Percentiles rank a stretch among this genome's conserved stretches.
Evolutionary conservation across 257 asterid species (phyloP).

Genomic region (Verbascum thapsus): DNA sequence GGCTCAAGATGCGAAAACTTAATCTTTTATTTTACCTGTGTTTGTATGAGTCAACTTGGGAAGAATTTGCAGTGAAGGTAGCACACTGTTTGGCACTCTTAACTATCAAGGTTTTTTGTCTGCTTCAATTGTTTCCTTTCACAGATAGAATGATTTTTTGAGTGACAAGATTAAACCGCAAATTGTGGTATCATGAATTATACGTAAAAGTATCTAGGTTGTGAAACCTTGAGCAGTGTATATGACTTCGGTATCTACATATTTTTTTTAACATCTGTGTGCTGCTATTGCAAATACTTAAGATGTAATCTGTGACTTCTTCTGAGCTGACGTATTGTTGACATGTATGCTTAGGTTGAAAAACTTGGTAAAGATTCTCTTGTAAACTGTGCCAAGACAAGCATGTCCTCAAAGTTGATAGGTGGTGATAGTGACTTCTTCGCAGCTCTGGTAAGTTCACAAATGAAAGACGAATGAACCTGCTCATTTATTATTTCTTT

Average conservation of each 20-base stretch:
- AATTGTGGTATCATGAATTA: slow-evolving; percentile 3
- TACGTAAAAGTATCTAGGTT: slow-evolving; percentile 1
- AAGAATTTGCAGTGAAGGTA: neutral
- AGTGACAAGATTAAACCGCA: neutral
- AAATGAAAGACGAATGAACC: neutral
- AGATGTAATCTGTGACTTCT: slow-evolving; percentile 4
- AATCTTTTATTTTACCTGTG: neutral
- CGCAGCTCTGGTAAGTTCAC: slow-evolving; percentile 72
- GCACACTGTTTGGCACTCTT: too few relatives aligned
- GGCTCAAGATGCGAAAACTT: neutral
- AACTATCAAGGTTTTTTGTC: neutral
- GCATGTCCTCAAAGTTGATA: slow-evolving; percentile 96
- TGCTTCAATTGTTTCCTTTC: neutral
- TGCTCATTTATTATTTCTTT: neutral
- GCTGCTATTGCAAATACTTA: slow-evolving; percentile 14
- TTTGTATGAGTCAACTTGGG: neutral
- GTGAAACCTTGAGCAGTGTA: neutral
- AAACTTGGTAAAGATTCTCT: slow-evolving; percentile 93
- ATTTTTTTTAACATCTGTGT: neutral
- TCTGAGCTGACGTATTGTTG: slow-evolving; percentile 27
- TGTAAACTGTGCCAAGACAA: slow-evolving; percentile 91
- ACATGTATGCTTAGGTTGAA: slow-evolving; percentile 63
- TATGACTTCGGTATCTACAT: slow-evolving; percentile 4
- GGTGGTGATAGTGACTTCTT: slow-evolving; percentile 86
- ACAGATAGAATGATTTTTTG: neutral